Evolutionary conservation across 148 eudicot genomes (phyloP).

Genomic region (Rhododendron williamsianum): DNA sequence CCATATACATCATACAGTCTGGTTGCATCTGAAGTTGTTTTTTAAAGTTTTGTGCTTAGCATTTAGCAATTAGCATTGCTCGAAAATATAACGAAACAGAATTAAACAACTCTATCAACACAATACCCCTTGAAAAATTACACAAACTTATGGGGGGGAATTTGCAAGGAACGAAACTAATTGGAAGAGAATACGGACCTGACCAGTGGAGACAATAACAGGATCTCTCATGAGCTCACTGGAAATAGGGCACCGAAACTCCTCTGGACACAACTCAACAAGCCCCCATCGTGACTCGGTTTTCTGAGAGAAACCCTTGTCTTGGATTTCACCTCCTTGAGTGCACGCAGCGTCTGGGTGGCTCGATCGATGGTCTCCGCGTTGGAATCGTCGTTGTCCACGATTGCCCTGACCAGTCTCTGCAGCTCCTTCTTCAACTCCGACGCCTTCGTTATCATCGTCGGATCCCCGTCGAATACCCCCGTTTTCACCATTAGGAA

Average conservation of each 20-base stretch:
- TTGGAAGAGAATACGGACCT: constrained; percentile 27
- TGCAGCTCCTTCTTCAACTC: constrained; percentile 75
- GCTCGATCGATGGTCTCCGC: constrained; percentile 63
- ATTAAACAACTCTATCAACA: neutral
- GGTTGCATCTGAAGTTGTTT: no score
- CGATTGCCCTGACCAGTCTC: constrained; percentile 45
- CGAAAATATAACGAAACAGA: neutral
- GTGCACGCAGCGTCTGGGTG: constrained; percentile 34
- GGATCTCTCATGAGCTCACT: constrained; percentile 84
- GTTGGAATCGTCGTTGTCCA: constrained; percentile 29
- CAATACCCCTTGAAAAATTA: neutral
- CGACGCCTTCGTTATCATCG: constrained; percentile 27
- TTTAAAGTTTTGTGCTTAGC: neutral
- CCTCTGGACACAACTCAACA: constrained; percentile 34
- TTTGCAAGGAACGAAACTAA: constrained; percentile 7
- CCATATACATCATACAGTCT: no score
- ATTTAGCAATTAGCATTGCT: no score
- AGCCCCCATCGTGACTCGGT: neutral
- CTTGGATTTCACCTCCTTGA: constrained; percentile 49
- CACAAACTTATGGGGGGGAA: neutral
- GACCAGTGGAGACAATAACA: constrained; percentile 74
- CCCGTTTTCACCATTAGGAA: constrained; percentile 62
- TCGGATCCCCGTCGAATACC: constrained; percentile 47
- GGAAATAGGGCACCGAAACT: constrained; percentile 80
- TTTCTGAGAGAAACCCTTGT: constrained; percentile 23